phyloP scores from a whole-genome alignment of 1,284 basidiomycete species.

The Sparassis latifolia region DNA sequence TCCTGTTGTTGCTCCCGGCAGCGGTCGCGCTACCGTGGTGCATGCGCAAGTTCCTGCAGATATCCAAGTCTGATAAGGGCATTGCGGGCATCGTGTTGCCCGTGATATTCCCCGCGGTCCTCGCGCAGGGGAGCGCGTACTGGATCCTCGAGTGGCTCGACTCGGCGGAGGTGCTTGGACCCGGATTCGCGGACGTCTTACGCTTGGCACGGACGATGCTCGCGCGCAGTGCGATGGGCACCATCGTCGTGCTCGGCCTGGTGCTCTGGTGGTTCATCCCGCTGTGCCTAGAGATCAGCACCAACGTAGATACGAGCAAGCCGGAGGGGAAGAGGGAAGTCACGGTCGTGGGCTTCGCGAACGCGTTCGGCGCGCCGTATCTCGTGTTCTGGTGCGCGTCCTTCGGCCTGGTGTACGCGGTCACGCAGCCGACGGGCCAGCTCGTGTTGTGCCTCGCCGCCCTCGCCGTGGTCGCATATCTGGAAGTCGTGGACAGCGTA shows the following conservation, averaged over 20 bases:
- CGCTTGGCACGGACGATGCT: constrained; percentile 52
- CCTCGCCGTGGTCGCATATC: constrained; percentile 61
- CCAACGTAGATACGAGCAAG: constrained; percentile 12
- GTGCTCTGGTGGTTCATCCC: constrained; percentile 68
- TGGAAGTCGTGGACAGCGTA: constrained; percentile 77
- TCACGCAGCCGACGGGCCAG: constrained; percentile 80
- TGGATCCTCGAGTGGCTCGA: constrained; percentile 84
- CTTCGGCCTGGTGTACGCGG: constrained; percentile 60
- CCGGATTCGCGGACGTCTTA: constrained; percentile 35
- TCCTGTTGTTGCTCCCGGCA: constrained; percentile 49
- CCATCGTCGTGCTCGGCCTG: constrained; percentile 46
- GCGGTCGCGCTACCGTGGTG: constrained; percentile 54
- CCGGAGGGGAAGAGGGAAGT: constrained; percentile 31
- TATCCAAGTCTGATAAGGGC: constrained; percentile 72
- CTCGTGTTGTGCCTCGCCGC: constrained; percentile 60
- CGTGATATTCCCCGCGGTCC: constrained; percentile 46
- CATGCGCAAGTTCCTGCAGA: constrained; percentile 53
- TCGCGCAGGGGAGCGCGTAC: constrained; percentile 54
- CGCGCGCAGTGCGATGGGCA: constrained; percentile 52
- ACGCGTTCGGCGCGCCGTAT: constrained; percentile 86
- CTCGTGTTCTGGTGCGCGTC: constrained; percentile 72
- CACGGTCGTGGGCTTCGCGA: constrained; percentile 81
- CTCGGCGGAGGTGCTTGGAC: constrained; percentile 38
- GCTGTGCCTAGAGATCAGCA: constrained; percentile 61
- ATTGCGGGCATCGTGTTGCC: constrained; percentile 62